A percentile compares a stretch with the other conserved stretches of the same genome.
Evolutionary conservation across 495 filamentous ascomycete species (phyloP).

Genomic region (Penicillium longicatenatum): DNA sequence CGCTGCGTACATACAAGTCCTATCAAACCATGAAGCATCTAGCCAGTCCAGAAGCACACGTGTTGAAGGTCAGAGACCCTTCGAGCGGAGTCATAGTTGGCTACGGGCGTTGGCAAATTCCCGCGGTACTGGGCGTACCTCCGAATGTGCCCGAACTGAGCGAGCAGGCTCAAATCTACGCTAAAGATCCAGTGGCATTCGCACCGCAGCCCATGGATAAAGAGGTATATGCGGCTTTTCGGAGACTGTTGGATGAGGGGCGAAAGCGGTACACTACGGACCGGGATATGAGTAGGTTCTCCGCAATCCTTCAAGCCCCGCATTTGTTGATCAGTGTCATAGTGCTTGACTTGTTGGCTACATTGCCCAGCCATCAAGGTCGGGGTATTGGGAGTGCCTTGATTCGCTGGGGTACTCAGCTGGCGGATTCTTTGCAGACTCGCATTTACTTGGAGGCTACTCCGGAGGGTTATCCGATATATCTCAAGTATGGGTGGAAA

Average conservation of each 20-base stretch:
- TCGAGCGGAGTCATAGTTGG: constrained; percentile 15
- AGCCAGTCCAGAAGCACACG: constrained; percentile 26
- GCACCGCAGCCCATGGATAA: constrained; percentile 28
- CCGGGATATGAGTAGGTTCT: constrained; percentile 26
- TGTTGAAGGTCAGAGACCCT: constrained; percentile 24
- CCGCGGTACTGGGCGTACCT: constrained; percentile 11
- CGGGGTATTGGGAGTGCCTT: constrained; percentile 51
- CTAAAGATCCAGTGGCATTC: constrained; percentile 15
- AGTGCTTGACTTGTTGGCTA: constrained; percentile 51
- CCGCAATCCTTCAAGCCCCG: not conserved
- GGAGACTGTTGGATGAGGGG: constrained; percentile 14
- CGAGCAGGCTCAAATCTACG: constrained; percentile 17
- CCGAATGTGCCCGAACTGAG: constrained; percentile 15
- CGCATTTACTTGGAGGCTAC: constrained; percentile 58
- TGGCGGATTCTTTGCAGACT: constrained; percentile 49
- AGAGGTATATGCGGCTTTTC: constrained; percentile 16
- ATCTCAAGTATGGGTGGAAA: constrained; percentile 55
- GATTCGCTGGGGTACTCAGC: constrained; percentile 49
- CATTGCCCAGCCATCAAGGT: constrained; percentile 47
- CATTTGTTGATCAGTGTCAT: not conserved
- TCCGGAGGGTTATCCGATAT: constrained; percentile 52
- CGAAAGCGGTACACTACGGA: constrained; percentile 22
- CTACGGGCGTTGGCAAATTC: constrained; percentile 29
- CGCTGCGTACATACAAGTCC: constrained; percentile 20
- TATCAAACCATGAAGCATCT: constrained; percentile 28